Evolutionary conservation across 2,329 filamentous ascomycete species (phyloP).

Genomic region (Diaporthe ampelina): DNA sequence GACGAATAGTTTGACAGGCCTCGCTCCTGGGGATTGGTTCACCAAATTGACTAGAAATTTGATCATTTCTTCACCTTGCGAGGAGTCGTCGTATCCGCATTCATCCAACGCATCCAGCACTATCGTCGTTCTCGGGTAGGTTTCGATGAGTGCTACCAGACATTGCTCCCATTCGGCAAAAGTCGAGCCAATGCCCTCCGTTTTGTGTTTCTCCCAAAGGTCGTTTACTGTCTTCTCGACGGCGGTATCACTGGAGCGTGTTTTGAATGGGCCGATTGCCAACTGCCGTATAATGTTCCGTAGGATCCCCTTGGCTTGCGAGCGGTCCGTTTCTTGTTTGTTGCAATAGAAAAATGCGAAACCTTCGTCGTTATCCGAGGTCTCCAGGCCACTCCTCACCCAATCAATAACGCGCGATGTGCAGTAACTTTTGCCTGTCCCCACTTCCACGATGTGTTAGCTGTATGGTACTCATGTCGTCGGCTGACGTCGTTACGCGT

Average conservation of each 20-base stretch:
- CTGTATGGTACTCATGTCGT: neutral
- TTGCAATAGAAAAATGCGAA: conserved; percentile 2
- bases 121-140: neutral
- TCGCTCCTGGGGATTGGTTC: rapidly evolving
- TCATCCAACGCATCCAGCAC: neutral
- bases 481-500: too few relatives aligned
- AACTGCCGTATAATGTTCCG: neutral
- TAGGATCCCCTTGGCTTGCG: neutral
- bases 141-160: neutral
- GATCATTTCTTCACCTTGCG: neutral
- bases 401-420: neutral
- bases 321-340: neutral
- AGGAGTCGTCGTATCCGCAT: neutral
- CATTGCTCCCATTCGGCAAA: neutral
- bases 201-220: neutral
- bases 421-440: neutral
- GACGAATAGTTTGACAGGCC: neutral
- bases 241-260: rapidly evolving
- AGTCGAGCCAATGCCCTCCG: neutral
- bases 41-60: neutral
- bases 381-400: neutral
- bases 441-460: neutral
- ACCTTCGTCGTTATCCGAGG: neutral
- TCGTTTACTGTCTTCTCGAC: neutral
- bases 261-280: neutral